These are phyloP conservation scores for Whalleya microplaca DNA, from an alignment of 2,329 filamentous ascomycete genomes.

Conservation along the genomic window DNA sequence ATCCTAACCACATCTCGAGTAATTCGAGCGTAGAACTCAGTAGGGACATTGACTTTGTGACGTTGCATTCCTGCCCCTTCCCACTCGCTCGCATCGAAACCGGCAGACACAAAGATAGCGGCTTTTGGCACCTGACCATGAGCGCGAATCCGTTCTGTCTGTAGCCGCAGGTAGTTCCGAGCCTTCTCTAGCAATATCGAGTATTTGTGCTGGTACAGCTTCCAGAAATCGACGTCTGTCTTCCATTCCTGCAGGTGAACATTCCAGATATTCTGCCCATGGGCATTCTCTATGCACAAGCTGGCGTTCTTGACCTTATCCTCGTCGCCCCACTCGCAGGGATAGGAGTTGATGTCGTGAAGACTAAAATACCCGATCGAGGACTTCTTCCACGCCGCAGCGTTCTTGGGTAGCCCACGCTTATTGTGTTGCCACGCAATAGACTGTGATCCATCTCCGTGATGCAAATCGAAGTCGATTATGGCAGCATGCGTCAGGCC, in stretches of 20 bases:
- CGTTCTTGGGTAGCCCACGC: conserved; percentile 72
- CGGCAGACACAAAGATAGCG: conserved; percentile 92
- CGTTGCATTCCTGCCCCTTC: conserved; percentile 92
- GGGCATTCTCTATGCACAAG: conserved; percentile 90
- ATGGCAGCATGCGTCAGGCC: conserved; percentile 93
- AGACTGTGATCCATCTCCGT: conserved; percentile 93
- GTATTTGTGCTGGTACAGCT: conserved; percentile 81
- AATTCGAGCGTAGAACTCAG: conserved; percentile 92
- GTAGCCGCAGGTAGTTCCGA: conserved; percentile 72
- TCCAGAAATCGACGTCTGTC: conserved; percentile 83
- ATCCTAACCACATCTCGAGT: conserved; percentile 83
- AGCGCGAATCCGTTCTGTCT: conserved; percentile 67
- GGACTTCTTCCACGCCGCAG: conserved; percentile 76
- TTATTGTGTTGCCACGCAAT: conserved; percentile 92
- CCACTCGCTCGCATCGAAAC: conserved; percentile 96
- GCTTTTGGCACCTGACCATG: conserved; percentile 71
- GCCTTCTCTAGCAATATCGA: conserved; percentile 78
- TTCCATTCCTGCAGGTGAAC: conserved; percentile 91
- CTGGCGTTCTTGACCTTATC: conserved; percentile 94
- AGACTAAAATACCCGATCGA: conserved; percentile 95
- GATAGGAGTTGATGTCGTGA: conserved; percentile 98
- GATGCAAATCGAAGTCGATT: conserved; percentile 88
- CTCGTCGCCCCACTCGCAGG: conserved; percentile 90
- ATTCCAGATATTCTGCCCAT: conserved; percentile 95
- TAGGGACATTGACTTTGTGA: conserved; percentile 94